phyloP scores from a whole-genome alignment of 331 rosid species.

The Ulmus americana region DNA sequence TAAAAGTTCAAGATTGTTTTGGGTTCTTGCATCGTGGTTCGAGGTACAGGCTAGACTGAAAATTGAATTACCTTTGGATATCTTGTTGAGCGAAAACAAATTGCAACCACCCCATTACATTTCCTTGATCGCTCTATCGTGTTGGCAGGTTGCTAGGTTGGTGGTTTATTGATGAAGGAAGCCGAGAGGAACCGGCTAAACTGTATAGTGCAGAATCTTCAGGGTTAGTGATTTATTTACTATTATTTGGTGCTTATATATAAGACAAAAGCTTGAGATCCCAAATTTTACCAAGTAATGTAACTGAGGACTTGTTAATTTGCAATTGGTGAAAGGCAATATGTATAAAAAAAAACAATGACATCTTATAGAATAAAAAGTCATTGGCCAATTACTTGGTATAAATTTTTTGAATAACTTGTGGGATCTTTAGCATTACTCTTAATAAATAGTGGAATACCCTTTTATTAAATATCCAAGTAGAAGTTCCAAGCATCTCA shows the following conservation, averaged over 20 bases:
- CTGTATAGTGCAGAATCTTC: constrained; percentile 49
- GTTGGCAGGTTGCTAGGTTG: constrained; percentile 69
- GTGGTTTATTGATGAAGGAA: constrained; percentile 90
- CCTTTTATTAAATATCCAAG: neutral
- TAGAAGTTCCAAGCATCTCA: constrained; percentile 1
- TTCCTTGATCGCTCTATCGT: constrained; percentile 25
- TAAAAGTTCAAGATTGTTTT: constrained; percentile 59
- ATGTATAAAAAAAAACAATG: too few relatives aligned
- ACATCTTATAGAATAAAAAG: too few relatives aligned
- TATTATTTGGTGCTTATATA: constrained; percentile 3
- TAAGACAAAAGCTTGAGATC: too few relatives aligned
- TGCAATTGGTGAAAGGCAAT: too few relatives aligned
- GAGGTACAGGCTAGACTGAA: constrained; percentile 34
- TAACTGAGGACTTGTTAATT: too few relatives aligned
- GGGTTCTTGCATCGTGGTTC: constrained; percentile 83
- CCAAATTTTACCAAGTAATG: too few relatives aligned
- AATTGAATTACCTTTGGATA: constrained; percentile 13
- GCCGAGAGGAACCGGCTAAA: constrained; percentile 83
- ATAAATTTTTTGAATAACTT: too few relatives aligned
- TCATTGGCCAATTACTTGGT: too few relatives aligned
- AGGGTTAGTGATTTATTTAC: constrained; percentile 46
- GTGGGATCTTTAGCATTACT: too few relatives aligned
- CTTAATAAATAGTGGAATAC: too few relatives aligned
- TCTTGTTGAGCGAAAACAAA: constrained; percentile 10
- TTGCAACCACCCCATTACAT: neutral